Base-by-base conservation (phyloP, 2,329 filamentous ascomycete species). In the Clonostachys rhizophaga region DNA sequence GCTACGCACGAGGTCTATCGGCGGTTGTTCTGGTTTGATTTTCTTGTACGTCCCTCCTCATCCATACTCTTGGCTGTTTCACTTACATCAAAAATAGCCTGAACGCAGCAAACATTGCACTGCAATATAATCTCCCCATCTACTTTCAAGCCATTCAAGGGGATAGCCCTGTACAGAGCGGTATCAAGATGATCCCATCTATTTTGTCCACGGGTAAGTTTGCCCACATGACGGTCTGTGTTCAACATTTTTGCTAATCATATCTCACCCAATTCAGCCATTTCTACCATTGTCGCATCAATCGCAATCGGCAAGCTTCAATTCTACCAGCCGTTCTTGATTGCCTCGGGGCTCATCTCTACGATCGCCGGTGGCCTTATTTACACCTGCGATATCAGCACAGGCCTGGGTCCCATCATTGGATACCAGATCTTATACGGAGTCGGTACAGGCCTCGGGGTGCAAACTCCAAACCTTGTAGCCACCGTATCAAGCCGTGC, bases 111-210 rank as follows among this genome's bases (percentile, higher is more conserved):
- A 30, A 30, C 24, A 30, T 30, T 30, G 24, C 24, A 5, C 24
- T 30, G 24, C 24, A 46, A 24, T 49, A 70, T 57, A 71, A 70
- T 50, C 59, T 75, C 5, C 71, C 72, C 3, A 63, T 74, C 50
- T 75, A 71, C 65, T 74, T 77, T 58, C 69, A 76, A 60, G 61
- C 65, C 47, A 61, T 76, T 51, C 63, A 63, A 48, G 64, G 63
- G 13, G 63, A 62, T 3, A 45, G 34, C 24, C 42, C 47, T n/a
- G 40, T 45, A 10, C 14, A 17, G 40, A 39, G 44, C 36, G 47
- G 47, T 20, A 42, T 46, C 24, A 34, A 41, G 35, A 49, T 46
- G 40, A n/a, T 49, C 44, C 44, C 47, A 2, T 41, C 46, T 12
- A 47, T 49, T 34, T 40, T 49, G 13, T 34, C 47, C 14, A 44